Conservation (phyloP, 495 filamentous ascomycete species). For the Podospora pseudoanserina region DNA sequence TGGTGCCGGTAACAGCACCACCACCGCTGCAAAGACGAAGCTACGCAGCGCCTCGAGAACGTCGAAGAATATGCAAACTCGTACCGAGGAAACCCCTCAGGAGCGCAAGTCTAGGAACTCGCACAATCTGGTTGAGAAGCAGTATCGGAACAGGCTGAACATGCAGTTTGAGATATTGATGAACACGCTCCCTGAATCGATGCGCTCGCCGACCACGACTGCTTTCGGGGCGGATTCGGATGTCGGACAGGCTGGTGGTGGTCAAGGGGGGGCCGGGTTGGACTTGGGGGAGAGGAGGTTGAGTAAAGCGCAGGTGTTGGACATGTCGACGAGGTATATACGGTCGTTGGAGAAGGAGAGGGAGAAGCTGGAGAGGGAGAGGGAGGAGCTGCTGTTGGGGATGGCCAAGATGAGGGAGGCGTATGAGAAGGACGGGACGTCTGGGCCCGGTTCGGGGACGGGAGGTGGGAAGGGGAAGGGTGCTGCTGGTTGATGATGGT, state of each 20-base stretch:
- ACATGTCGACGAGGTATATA: slow-evolving; percentile 44
- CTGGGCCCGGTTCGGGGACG: not conserved
- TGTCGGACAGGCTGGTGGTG: not conserved
- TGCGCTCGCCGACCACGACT: slow-evolving; percentile 18
- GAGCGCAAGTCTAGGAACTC: slow-evolving; percentile 42
- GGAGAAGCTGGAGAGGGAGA: slow-evolving; percentile 34
- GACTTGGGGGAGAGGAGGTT: slow-evolving; percentile 37
- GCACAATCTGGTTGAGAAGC: slow-evolving; percentile 48
- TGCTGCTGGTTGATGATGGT: not conserved
- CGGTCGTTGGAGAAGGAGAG: slow-evolving; percentile 38
- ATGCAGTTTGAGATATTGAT: slow-evolving; percentile 45
- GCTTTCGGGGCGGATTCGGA: not conserved
- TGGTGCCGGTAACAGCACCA: not conserved
- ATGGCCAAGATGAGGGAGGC: slow-evolving; percentile 28
- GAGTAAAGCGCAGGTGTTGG: slow-evolving; percentile 48
- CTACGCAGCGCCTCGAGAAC: slow-evolving; percentile 42
- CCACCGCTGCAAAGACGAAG: slow-evolving; percentile 11
- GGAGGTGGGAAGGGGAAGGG: not conserved
- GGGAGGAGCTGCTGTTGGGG: slow-evolving; percentile 31
- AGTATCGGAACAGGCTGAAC: slow-evolving; percentile 49
- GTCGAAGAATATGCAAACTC: slow-evolving; percentile 38
- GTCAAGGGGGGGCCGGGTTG: not conserved
- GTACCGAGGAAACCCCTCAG: slow-evolving; percentile 33
- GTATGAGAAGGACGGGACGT: not conserved
- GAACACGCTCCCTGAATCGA: slow-evolving; percentile 38